Evolutionary conservation across 305 asterid species (phyloP).

Genomic region (Solanum hybrid): DNA sequence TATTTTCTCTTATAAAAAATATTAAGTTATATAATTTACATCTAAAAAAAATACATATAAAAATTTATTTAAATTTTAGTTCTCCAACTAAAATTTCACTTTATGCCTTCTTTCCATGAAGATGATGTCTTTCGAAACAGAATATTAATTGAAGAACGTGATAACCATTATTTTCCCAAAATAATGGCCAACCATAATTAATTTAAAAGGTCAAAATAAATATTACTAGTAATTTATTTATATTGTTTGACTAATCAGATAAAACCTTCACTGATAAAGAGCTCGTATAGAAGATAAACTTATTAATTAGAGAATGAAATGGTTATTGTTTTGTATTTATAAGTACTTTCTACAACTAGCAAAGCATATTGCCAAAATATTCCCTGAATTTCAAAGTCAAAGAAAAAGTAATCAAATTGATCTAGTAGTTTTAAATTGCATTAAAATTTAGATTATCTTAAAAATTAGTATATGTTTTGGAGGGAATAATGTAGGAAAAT

Average conservation of each 20-base stretch:
- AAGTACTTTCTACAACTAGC: not conserved
- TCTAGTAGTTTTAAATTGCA: not conserved
- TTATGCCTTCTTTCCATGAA: not conserved
- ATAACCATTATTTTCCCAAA: not conserved
- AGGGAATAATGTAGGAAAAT: not conserved
- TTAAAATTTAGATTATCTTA: not conserved
- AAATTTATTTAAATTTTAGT: no score
- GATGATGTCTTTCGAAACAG: not conserved
- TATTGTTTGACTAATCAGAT: not conserved
- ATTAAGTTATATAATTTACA: no score
- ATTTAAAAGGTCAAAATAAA: not conserved
- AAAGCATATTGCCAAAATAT: not conserved
- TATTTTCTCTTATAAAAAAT: no score
- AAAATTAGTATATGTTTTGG: not conserved
- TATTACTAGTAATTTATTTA: not conserved
- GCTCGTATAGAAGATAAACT: not conserved
- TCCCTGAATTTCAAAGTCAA: not conserved
- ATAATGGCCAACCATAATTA: not conserved
- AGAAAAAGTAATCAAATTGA: not conserved
- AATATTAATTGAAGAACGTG: not conserved
- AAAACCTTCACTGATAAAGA: not conserved
- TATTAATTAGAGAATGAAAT: not conserved
- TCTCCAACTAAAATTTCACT: no score
- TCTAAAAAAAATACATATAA: no score
- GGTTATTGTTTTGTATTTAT: not conserved